Conservation (phyloP, 192 early-diverging fungal genomes). For the Rhizoclosmatium globosum region DNA sequence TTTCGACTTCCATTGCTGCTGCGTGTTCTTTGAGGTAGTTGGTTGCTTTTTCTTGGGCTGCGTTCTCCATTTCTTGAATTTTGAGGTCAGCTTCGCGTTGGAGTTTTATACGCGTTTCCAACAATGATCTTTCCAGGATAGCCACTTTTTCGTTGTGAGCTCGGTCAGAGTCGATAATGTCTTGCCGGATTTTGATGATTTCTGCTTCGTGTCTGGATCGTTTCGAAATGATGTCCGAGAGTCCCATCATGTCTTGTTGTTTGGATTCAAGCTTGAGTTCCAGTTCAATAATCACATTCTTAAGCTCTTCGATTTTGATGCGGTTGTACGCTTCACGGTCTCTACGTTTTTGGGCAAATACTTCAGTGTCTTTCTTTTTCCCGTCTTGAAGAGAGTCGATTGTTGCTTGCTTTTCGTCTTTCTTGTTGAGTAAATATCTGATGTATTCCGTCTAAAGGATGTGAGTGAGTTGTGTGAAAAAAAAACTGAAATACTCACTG, state of each 20-base stretch:
- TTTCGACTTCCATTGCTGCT: slow-evolving; percentile 51
- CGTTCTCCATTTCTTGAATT: slow-evolving; percentile 59
- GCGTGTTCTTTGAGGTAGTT: slow-evolving; percentile 57
- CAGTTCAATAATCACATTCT: slow-evolving; percentile 49
- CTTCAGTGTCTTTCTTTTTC: slow-evolving; percentile 52
- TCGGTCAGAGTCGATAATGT: slow-evolving; percentile 53
- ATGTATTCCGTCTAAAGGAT: slow-evolving; percentile 57
- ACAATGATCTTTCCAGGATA: slow-evolving; percentile 50
- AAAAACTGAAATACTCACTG: slow-evolving; percentile 35
- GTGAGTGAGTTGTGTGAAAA: neutral
- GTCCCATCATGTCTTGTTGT: slow-evolving; percentile 52
- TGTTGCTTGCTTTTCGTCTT: slow-evolving; percentile 53
- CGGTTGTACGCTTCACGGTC: slow-evolving; percentile 45
- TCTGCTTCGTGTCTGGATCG: slow-evolving; percentile 57
- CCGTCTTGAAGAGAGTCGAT: slow-evolving; percentile 50
- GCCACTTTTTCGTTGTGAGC: slow-evolving; percentile 44
- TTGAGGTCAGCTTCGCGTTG: slow-evolving; percentile 61
- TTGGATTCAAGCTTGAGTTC: slow-evolving; percentile 55
- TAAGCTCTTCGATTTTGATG: slow-evolving; percentile 51
- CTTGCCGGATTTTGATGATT: slow-evolving; percentile 43
- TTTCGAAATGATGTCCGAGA: slow-evolving; percentile 54
- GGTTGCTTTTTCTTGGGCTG: slow-evolving; percentile 63
- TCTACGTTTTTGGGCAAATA: slow-evolving; percentile 38
- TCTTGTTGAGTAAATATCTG: slow-evolving; percentile 56
- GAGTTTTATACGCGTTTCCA: slow-evolving; percentile 60